Conservation (phyloP, 306 rosid species). For the Cucumis cinereus region DNA sequence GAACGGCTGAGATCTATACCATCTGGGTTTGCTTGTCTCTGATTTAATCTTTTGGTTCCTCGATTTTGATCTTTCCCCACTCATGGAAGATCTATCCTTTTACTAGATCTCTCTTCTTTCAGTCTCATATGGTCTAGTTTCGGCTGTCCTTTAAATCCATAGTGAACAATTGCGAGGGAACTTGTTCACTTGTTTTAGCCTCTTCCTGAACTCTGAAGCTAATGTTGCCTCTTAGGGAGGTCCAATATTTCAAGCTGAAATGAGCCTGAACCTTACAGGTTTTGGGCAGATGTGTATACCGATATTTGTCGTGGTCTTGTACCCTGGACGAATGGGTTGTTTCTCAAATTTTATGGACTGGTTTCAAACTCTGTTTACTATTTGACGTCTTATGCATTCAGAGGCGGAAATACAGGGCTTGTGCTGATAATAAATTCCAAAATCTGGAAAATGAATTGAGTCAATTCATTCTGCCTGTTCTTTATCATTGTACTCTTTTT, state of each 20-base stretch:
- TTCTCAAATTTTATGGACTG: not conserved
- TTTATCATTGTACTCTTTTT: not conserved
- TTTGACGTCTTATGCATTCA: not conserved
- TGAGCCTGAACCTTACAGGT: not conserved
- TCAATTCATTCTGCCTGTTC: not conserved
- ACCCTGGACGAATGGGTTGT: not conserved
- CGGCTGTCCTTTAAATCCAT: not conserved
- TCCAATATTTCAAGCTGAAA: not conserved
- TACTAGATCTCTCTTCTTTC: constrained; percentile 2
- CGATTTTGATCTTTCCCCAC: constrained; percentile 5
- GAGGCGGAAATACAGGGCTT: not conserved
- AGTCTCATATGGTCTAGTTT: not conserved
- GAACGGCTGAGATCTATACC: constrained; percentile 46
- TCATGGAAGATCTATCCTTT: not conserved
- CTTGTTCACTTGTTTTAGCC: not conserved
- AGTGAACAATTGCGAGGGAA: not conserved
- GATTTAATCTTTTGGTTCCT: constrained; percentile 18
- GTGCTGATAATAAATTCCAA: not conserved
- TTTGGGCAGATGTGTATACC: not conserved
- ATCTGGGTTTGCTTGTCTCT: constrained; percentile 19
- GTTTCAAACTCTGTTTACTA: not conserved
- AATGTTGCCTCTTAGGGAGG: not conserved
- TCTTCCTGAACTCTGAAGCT: not conserved
- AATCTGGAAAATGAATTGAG: not conserved
- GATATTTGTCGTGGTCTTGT: not conserved